Percentiles rank a stretch among this genome's conserved stretches.
Evolutionary conservation across 148 eudicot species (phyloP).

Genomic region (Nyssa sinensis): DNA sequence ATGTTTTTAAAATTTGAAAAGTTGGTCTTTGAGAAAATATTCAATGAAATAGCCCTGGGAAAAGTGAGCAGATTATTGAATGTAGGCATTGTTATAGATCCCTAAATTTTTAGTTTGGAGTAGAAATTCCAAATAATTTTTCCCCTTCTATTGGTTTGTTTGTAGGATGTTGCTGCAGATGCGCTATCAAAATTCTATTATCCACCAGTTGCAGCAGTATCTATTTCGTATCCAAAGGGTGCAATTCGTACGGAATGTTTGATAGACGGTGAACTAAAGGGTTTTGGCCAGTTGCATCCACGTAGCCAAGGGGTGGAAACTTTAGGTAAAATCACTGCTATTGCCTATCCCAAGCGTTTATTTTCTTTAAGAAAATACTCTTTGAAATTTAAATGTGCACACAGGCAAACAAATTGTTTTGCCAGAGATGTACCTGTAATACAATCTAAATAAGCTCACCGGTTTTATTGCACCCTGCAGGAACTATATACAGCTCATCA

Average conservation of each 20-base stretch:
- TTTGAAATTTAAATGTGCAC: too few relatives aligned
- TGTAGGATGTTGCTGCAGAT: constrained; percentile 70
- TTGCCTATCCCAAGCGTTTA: too few relatives aligned
- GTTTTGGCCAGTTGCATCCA: constrained; percentile 90
- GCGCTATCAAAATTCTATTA: constrained; percentile 69
- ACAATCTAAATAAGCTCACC: neutral
- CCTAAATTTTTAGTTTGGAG: neutral
- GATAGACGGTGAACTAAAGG: constrained; percentile 72
- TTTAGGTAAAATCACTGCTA: constrained; percentile 57
- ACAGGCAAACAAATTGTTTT: neutral
- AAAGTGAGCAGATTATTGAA: neutral
- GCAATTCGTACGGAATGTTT: constrained; percentile 67
- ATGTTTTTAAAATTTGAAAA: neutral
- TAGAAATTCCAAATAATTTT: neutral
- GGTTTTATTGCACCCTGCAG: constrained; percentile 30
- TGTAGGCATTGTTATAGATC: neutral
- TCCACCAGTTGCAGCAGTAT: constrained; percentile 88
- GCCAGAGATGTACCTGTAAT: neutral
- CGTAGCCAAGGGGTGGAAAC: constrained; percentile 91
- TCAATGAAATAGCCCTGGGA: neutral
- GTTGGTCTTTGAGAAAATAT: neutral
- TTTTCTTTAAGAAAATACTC: too few relatives aligned
- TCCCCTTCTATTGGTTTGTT: constrained; percentile 5
- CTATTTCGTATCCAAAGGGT: constrained; percentile 77
- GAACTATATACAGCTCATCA: constrained; percentile 88